A percentile compares a stretch with the other conserved stretches of the same genome.
phyloP scores from a whole-genome alignment of 345 rosid genomes.

The Turnera subulata region DNA sequence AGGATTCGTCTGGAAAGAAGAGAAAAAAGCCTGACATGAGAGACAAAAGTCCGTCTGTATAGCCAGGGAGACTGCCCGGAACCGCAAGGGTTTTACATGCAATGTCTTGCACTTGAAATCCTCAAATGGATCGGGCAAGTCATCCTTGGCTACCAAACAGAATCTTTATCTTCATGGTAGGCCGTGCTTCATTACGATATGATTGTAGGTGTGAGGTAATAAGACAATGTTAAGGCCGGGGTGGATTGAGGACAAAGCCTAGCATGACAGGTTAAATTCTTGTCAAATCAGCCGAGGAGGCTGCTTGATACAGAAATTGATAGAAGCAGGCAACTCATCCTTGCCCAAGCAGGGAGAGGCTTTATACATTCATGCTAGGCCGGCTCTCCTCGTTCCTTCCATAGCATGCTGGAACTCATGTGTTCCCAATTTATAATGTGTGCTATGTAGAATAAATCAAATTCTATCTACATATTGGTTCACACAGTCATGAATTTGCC shows the following conservation, averaged over 20 bases:
- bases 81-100: not conserved
- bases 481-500: no score
- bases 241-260: no score
- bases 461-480: no score
- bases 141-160: conserved; percentile 18
- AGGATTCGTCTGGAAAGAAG: not conserved
- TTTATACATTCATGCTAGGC: no score
- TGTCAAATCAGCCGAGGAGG: not conserved
- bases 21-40: conserved; percentile 13
- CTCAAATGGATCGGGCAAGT: conserved; percentile 11
- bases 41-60: conserved; percentile 6
- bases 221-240: no score
- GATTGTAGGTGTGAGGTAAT: not conserved
- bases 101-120: not conserved
- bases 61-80: conserved; percentile 22
- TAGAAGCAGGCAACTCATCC: not conserved
- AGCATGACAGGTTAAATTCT: not conserved
- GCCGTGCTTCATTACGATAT: not conserved
- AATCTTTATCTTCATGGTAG: conserved; percentile 12
- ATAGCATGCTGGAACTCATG: no score
- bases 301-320: not conserved
- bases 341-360: not conserved
- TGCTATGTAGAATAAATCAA: no score
- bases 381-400: no score
- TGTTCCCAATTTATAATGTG: no score